phyloP scores from a whole-genome alignment of 2,329 filamentous ascomycete genomes.

The Lecanoromycetidae sp. region DNA sequence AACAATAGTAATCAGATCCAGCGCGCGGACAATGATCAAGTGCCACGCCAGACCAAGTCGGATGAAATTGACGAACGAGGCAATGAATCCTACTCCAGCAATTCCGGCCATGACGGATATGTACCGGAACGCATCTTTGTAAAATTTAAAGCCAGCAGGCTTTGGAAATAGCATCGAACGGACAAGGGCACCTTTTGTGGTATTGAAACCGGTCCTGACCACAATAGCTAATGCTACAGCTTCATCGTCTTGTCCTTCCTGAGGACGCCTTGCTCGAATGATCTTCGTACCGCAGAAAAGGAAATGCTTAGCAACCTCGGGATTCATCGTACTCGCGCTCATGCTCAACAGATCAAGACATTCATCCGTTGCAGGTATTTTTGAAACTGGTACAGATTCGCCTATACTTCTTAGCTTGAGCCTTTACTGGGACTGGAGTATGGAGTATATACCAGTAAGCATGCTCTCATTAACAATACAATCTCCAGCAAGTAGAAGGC shows the following conservation, averaged over 20 bases:
- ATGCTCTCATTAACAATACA: conserved; percentile 99
- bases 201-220: conserved; percentile 90
- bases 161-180: conserved; percentile 98
- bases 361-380: conserved; percentile 70
- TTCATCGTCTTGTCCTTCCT: conserved; percentile 74
- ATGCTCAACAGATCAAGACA: conserved; percentile 66
- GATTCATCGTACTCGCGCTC: conserved; percentile 66
- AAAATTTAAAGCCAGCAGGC: conserved; percentile 96
- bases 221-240: conserved; percentile 86
- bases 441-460: conserved; percentile 56
- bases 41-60: conserved; percentile 74
- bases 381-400: conserved; percentile 94
- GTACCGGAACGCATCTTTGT: conserved; percentile 92
- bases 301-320: conserved; percentile 76
- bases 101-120: conserved; percentile 92
- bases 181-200: conserved; percentile 88
- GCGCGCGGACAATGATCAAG: conserved; percentile 76
- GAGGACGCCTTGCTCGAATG: conserved; percentile 75
- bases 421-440: conserved; percentile 1
- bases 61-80: conserved; percentile 87
- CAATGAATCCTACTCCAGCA: conserved; percentile 74
- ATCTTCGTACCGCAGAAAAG: conserved; percentile 94
- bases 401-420: conserved; percentile 36
- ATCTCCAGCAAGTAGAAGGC: conserved; percentile 79
- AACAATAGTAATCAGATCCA: conserved; percentile 95